These are phyloP conservation scores for Colletotrichum lentis DNA, from an alignment of 2,329 filamentous ascomycete species.

Conservation along the genomic window DNA sequence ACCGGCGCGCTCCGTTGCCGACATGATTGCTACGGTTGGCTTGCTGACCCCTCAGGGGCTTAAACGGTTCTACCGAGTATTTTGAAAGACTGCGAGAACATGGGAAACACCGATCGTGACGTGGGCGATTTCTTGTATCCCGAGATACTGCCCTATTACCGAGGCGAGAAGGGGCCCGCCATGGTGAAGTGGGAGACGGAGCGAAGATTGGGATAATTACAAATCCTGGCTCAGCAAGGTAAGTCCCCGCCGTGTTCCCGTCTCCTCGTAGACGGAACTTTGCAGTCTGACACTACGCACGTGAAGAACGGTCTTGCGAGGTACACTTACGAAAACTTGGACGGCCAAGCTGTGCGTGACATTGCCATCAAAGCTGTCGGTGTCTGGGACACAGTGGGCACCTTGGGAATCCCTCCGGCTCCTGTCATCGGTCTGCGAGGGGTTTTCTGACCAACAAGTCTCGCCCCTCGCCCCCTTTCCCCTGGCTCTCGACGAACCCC, in stretches of 20 bases:
- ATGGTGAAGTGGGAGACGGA: conserved; percentile 30
- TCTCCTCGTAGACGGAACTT: no score
- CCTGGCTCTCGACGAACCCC: conserved; percentile 64
- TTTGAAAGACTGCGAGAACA: conserved; percentile 63
- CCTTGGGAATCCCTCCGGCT: conserved; percentile 52
- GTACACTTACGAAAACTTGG: conserved; percentile 52
- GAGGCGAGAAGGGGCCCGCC: conserved; percentile 50
- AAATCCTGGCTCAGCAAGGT: conserved; percentile 54
- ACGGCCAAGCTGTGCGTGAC: conserved; percentile 46
- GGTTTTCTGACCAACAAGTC: conserved; percentile 55
- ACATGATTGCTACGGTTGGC: conserved; percentile 60
- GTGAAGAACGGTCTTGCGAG: conserved; percentile 33
- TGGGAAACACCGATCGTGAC: conserved; percentile 54
- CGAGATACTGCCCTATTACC: conserved; percentile 55
- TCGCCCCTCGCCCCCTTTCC: conserved; percentile 51
- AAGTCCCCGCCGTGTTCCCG: conserved; percentile 30
- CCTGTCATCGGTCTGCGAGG: conserved; percentile 28
- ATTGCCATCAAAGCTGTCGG: conserved; percentile 49
- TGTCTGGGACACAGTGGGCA: conserved; percentile 55
- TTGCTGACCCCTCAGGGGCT: conserved; percentile 61
- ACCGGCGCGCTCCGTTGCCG: conserved; percentile 63
- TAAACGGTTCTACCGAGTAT: conserved; percentile 63
- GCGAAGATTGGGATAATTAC: conserved; percentile 46
- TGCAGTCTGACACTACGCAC: not conserved
- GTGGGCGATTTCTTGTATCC: conserved; percentile 57